A percentile compares a stretch with the other conserved stretches of the same genome.
These are phyloP conservation scores for Mycena alexandri DNA, from an alignment of 768 basidiomycete species.

Conservation along the genomic window DNA sequence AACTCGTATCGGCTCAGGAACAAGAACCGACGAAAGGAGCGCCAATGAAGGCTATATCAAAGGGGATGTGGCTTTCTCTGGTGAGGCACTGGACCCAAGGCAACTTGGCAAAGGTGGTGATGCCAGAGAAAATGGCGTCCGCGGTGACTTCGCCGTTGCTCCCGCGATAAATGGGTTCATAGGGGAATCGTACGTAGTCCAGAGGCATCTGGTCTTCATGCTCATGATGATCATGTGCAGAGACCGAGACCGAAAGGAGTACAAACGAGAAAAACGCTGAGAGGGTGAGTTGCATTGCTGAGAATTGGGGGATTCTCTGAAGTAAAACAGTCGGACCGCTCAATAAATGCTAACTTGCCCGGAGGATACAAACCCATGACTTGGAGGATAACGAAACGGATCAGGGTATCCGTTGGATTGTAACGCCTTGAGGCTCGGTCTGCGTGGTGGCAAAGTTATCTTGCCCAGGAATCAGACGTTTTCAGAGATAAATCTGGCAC, in stretches of 20 bases:
- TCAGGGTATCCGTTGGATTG: conserved; percentile 23
- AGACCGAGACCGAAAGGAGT: conserved; percentile 43
- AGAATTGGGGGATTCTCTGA: conserved; percentile 8
- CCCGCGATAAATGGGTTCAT: conserved; percentile 68
- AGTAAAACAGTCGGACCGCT: neutral
- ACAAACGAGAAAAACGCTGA: conserved; percentile 42
- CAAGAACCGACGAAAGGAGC: conserved; percentile 73
- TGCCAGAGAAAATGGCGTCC: conserved; percentile 85
- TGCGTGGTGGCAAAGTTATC: conserved; percentile 27
- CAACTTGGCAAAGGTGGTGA: conserved; percentile 89
- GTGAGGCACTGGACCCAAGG: conserved; percentile 87
- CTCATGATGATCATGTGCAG: conserved; percentile 54
- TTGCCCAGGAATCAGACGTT: conserved; percentile 23
- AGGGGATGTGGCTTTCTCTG: conserved; percentile 64
- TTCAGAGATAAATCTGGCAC: conserved; percentile 24
- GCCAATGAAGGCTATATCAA: conserved; percentile 88
- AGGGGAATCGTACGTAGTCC: conserved; percentile 76
- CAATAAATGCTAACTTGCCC: conserved; percentile 19
- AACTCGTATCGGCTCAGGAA: conserved; percentile 49
- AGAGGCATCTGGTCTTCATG: conserved; percentile 71
- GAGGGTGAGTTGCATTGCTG: conserved; percentile 39
- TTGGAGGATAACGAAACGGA: conserved; percentile 29
- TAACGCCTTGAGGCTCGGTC: neutral
- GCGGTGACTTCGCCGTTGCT: conserved; percentile 76
- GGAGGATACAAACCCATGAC: conserved; percentile 23